Evolutionary conservation across 1,139 yeast species (phyloP).

Genomic region (Ogataea hybrid): DNA sequence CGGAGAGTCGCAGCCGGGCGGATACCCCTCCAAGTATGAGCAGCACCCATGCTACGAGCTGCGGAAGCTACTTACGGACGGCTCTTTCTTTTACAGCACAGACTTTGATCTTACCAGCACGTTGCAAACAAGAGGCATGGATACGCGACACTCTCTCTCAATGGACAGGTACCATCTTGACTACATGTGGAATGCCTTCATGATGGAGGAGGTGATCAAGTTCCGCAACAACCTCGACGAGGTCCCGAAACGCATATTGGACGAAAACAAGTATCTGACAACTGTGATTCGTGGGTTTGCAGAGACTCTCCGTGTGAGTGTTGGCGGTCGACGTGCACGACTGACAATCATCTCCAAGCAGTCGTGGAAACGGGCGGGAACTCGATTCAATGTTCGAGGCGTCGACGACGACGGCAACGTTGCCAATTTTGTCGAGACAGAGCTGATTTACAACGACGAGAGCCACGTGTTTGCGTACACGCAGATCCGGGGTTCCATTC

Average conservation of each 20-base stretch:
- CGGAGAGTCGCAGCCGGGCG: conserved; percentile 21
- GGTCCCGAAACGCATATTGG: conserved; percentile 56
- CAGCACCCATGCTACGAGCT: conserved; percentile 86
- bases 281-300: conserved; percentile 96
- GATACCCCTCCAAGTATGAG: conserved; percentile 30
- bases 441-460: conserved; percentile 63
- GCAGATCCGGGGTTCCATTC: conserved; percentile 92
- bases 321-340: conserved; percentile 53
- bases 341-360: conserved; percentile 87
- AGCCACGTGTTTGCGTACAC: conserved; percentile 69
- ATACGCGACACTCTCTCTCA: conserved; percentile 39
- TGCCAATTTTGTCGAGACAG: conserved; percentile 96
- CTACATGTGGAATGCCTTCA: conserved; percentile 95
- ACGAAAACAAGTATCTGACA: conserved; percentile 76
- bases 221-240: conserved; percentile 71
- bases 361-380: conserved; percentile 95
- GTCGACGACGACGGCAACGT: conserved; percentile 94
- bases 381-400: conserved; percentile 91
- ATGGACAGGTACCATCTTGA: conserved; percentile 68
- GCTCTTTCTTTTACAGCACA: conserved; percentile 88
- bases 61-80: conserved; percentile 74
- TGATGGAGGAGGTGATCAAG: conserved; percentile 78
- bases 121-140: conserved; percentile 69
- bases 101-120: conserved; percentile 89
- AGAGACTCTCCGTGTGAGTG: conserved; percentile 56